Evolutionary conservation across 2,329 filamentous ascomycete species (phyloP).

Genomic region (Calonectria honghensis): DNA sequence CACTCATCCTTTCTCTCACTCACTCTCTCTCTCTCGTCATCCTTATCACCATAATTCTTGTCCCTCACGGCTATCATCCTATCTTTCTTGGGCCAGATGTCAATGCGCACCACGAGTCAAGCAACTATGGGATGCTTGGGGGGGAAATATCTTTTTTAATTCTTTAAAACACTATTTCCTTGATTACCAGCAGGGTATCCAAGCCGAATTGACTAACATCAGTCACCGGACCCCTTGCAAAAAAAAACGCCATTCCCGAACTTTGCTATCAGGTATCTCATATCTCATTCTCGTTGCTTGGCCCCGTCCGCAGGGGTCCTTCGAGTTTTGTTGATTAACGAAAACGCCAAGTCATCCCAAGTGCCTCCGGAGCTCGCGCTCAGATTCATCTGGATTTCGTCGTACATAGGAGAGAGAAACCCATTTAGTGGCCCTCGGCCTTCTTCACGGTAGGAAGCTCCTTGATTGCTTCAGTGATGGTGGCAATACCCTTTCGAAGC

Average conservation of each 20-base stretch:
- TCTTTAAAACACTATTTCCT: conserved; percentile 34
- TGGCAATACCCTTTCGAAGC: conserved; percentile 83
- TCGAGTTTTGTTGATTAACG: conserved; percentile 32
- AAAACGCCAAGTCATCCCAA: conserved; percentile 45
- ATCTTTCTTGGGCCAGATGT: not conserved
- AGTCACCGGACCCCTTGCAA: conserved; percentile 43
- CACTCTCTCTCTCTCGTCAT: not conserved
- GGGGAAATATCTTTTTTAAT: conserved; percentile 31
- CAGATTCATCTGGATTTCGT: conserved; percentile 42
- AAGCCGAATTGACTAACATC: conserved; percentile 45
- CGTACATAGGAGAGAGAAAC: conserved; percentile 3
- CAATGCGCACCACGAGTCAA: not conserved
- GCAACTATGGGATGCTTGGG: not conserved
- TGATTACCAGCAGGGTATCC: conserved; percentile 45
- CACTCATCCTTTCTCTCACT: conserved; percentile 3
- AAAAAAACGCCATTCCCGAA: conserved; percentile 50
- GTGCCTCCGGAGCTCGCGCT: conserved; percentile 50
- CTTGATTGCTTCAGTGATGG: conserved; percentile 87
- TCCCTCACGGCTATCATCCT: not conserved
- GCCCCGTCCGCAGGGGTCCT: conserved; percentile 36
- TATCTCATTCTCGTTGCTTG: conserved; percentile 47
- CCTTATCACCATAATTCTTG: not conserved
- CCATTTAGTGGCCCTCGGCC: conserved; percentile 60
- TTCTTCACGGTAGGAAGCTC: conserved; percentile 81
- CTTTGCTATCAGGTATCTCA: conserved; percentile 42